Evolutionary conservation across 805 yeast species (phyloP).

Genomic region (Ogataea minuta): DNA sequence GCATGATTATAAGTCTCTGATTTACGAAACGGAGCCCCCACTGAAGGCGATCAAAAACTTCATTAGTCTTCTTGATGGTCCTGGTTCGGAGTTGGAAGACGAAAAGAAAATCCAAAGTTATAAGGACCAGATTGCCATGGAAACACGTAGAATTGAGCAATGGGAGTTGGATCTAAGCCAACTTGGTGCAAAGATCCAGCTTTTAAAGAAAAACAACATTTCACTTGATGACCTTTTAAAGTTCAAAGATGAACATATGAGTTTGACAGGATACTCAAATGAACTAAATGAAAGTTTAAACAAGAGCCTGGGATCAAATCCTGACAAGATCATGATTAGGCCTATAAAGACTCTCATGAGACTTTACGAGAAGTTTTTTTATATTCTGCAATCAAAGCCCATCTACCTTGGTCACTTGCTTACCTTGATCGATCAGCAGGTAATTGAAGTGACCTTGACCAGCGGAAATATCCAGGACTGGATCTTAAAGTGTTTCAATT

Average conservation of each 20-base stretch:
- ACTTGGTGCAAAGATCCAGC: conserved; percentile 72
- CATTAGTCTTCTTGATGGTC: conserved; percentile 66
- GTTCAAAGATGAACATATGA: conserved; percentile 37
- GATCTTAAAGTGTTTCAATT: conserved; percentile 35
- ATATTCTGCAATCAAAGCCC: conserved; percentile 81
- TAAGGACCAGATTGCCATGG: conserved; percentile 67
- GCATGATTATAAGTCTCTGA: conserved; percentile 69
- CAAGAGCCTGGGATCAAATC: conserved; percentile 22
- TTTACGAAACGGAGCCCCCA: conserved; percentile 73
- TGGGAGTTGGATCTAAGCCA: conserved; percentile 74
- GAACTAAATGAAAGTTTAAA: conserved; percentile 25
- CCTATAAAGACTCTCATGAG: conserved; percentile 54
- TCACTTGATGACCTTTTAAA: conserved; percentile 65
- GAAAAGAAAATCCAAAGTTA: conserved; percentile 66
- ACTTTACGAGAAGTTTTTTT: conserved; percentile 74
- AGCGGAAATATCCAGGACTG: conserved; percentile 34
- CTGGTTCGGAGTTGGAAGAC: conserved; percentile 64
- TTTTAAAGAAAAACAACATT: conserved; percentile 76
- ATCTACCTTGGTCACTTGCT: conserved; percentile 61
- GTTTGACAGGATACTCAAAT: conserved; percentile 26
- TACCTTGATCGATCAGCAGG: conserved; percentile 29
- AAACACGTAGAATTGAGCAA: conserved; percentile 66
- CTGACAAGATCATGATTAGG: conserved; percentile 31
- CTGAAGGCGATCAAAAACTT: conserved; percentile 72
- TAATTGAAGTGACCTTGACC: conserved; percentile 16